phyloP scores from a whole-genome alignment of 345 rosid genomes.

The Populus davidiana region DNA sequence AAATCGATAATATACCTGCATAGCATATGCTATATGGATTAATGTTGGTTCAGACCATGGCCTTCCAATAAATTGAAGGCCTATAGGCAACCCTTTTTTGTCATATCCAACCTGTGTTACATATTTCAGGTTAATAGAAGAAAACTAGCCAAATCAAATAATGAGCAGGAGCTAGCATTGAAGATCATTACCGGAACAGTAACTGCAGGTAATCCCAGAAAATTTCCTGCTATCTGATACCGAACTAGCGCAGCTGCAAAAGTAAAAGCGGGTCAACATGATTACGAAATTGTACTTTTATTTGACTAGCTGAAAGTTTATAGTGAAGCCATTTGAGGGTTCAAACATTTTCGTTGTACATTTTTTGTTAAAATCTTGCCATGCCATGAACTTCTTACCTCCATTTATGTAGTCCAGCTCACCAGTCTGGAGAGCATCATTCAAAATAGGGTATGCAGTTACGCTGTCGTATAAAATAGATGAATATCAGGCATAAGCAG shows the following conservation, averaged over 20 bases:
- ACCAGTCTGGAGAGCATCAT: conserved; percentile 53
- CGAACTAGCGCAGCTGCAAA: conserved; percentile 67
- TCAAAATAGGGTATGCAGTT: conserved; percentile 53
- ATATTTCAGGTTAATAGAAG: neutral
- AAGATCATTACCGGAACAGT: conserved; percentile 50
- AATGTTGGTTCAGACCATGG: conserved; percentile 76
- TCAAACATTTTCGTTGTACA: neutral
- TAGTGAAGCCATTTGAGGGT: neutral
- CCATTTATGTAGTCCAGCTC: conserved; percentile 74
- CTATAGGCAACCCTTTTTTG: conserved; percentile 55
- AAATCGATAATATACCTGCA: conserved; percentile 44
- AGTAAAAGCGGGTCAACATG: neutral
- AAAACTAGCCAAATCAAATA: neutral
- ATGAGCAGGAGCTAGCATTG: neutral
- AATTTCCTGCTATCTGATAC: conserved; percentile 72
- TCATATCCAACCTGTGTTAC: conserved; percentile 65
- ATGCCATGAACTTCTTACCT: conserved; percentile 36
- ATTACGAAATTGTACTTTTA: neutral
- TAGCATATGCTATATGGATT: conserved; percentile 52
- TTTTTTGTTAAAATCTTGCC: neutral
- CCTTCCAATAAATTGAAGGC: conserved; percentile 69
- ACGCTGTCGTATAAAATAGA: conserved; percentile 35
- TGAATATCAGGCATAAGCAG: neutral
- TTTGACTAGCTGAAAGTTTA: neutral
- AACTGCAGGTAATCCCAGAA: conserved; percentile 70